These are phyloP conservation scores for Stachybotrys chartarum DNA, from an alignment of 2,329 filamentous ascomycete genomes.

Conservation along the genomic window DNA sequence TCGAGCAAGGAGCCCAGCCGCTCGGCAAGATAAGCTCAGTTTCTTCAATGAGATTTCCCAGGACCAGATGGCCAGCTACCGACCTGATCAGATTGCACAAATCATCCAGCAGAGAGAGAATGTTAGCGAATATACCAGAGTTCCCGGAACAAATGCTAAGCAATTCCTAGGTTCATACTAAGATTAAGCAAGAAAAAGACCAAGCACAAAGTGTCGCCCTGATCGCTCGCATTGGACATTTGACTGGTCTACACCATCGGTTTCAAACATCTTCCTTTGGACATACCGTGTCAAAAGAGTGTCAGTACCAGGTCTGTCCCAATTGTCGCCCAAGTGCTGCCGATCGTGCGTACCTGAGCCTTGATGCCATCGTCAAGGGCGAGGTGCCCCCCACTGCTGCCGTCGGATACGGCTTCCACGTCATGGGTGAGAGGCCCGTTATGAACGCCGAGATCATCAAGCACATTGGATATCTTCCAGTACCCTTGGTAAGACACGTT, in stretches of 20 bases:
- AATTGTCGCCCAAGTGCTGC: slow-evolving; percentile 36
- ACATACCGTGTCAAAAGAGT: slow-evolving; percentile 28
- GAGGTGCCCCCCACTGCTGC: slow-evolving; percentile 43
- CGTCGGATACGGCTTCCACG: slow-evolving; percentile 45
- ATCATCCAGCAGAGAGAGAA: slow-evolving; percentile 44
- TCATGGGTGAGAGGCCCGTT: slow-evolving; percentile 34
- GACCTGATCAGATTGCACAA: slow-evolving; percentile 35
- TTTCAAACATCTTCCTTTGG: neutral
- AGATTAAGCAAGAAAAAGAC: slow-evolving; percentile 20
- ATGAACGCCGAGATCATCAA: slow-evolving; percentile 28
- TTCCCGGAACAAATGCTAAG: neutral
- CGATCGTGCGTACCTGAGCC: slow-evolving; percentile 39
- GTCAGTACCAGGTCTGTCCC: slow-evolving; percentile 43
- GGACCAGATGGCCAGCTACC: slow-evolving; percentile 37
- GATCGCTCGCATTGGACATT: neutral
- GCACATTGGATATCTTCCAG: slow-evolving; percentile 30
- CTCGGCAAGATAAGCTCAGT: slow-evolving; percentile 33
- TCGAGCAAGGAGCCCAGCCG: slow-evolving; percentile 31
- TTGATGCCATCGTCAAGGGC: slow-evolving; percentile 41
- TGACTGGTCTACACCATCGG: neutral
- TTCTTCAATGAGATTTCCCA: slow-evolving; percentile 36
- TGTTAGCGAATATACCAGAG: slow-evolving; percentile 22
- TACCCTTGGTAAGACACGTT: slow-evolving; percentile 24
- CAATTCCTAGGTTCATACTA: slow-evolving; percentile 21
- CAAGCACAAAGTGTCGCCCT: slow-evolving; percentile 14